Conservation (phyloP, 768 basidiomycete species). For the Suillus decipiens region DNA sequence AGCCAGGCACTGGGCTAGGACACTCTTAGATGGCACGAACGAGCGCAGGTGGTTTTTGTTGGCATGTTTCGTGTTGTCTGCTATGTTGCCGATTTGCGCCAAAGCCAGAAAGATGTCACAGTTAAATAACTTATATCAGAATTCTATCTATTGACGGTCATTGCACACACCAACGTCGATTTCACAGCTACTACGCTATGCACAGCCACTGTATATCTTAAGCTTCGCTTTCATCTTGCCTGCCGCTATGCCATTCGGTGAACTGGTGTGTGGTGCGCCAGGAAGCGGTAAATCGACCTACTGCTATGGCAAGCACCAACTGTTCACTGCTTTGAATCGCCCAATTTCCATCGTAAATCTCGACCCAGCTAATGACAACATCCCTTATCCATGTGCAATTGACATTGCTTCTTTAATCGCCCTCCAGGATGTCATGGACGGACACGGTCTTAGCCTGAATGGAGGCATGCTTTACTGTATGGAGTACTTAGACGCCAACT, state of each 20-base stretch:
- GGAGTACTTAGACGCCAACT: constrained; percentile 95
- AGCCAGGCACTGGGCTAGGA: no score
- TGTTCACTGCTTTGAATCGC: constrained; percentile 82
- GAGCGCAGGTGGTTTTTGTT: no score
- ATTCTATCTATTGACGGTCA: no score
- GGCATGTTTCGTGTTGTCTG: no score
- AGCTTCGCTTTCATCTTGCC: neutral
- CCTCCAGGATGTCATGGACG: constrained; percentile 83
- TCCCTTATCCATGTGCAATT: constrained; percentile 90
- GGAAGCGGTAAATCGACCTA: constrained; percentile 90
- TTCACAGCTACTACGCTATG: no score
- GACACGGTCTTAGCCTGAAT: constrained; percentile 87
- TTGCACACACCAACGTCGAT: no score
- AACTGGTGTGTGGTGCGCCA: constrained; percentile 84
- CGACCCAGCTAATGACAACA: constrained; percentile 89
- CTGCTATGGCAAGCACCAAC: constrained; percentile 84
- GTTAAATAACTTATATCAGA: no score
- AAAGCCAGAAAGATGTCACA: no score
- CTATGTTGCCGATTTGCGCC: no score
- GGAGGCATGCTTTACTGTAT: constrained; percentile 96
- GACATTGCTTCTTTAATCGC: constrained; percentile 86
- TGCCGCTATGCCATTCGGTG: constrained; percentile 76
- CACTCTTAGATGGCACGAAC: no score
- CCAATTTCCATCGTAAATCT: constrained; percentile 93
- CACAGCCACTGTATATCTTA: no score